These are phyloP conservation scores for Teunomyces funiuensis DNA, from an alignment of 805 yeast genomes.

Conservation along the genomic window DNA sequence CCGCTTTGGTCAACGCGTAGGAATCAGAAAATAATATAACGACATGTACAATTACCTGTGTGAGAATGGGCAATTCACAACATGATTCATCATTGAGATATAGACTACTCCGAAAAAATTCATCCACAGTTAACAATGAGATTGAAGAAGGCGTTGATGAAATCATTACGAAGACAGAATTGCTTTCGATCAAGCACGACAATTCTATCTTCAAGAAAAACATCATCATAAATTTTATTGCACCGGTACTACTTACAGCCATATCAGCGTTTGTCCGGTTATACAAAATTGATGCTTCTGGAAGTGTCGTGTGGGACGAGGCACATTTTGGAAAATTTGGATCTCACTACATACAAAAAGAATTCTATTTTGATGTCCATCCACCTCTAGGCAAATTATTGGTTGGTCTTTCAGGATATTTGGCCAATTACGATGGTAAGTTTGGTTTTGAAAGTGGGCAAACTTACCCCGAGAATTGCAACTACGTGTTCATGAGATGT, in stretches of 20 bases:
- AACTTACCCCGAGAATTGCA: constrained; percentile 58
- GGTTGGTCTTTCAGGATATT: constrained; percentile 72
- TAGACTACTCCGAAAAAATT: background rate
- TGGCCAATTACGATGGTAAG: constrained; percentile 82
- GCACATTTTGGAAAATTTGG: constrained; percentile 90
- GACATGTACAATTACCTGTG: background rate
- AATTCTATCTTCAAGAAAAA: background rate
- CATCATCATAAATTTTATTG: constrained; percentile 3
- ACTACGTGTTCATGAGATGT: constrained; percentile 64
- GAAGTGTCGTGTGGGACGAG: constrained; percentile 82
- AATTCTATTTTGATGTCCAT: constrained; percentile 83
- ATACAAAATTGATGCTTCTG: constrained; percentile 54
- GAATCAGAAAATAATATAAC: background rate
- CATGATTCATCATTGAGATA: background rate
- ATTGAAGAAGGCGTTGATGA: constrained; percentile 11
- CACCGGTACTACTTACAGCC: constrained; percentile 12
- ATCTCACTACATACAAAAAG: constrained; percentile 73
- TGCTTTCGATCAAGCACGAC: constrained; percentile 7
- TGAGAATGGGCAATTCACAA: background rate
- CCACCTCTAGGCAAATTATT: constrained; percentile 86
- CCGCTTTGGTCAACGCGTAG: background rate
- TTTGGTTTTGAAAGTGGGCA: constrained; percentile 72
- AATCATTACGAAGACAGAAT: constrained; percentile 12
- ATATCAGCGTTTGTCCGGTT: constrained; percentile 45
- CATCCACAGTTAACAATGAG: background rate